Evolutionary conservation across 176 grass and related monocot genomes (phyloP).

Genomic region (Melocanna baccifera): DNA sequence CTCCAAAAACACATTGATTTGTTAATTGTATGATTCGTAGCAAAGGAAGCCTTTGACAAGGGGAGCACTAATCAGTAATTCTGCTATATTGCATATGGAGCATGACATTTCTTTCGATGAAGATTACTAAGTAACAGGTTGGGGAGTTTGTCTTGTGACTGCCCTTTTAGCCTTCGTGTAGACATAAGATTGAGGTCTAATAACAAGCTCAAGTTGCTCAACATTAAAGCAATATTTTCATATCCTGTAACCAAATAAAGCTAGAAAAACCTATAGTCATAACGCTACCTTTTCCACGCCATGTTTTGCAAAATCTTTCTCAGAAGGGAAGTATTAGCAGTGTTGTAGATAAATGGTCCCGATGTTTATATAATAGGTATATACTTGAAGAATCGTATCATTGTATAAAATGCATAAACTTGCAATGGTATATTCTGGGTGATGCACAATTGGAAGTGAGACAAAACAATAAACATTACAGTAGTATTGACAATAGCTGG

Average conservation of each 20-base stretch:
- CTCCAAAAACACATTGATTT: constrained; percentile 13
- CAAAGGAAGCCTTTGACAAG: constrained; percentile 1
- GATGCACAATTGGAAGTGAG: background rate
- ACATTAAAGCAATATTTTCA: background rate
- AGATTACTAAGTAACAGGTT: background rate
- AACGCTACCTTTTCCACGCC: background rate
- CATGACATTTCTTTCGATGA: background rate
- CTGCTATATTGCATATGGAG: background rate
- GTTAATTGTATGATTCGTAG: background rate
- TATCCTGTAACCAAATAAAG: background rate
- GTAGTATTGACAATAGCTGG: constrained; percentile 5
- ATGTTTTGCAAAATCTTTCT: background rate
- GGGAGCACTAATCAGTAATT: background rate
- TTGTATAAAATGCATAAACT: background rate
- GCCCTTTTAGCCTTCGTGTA: background rate
- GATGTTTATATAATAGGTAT: background rate
- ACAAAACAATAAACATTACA: background rate
- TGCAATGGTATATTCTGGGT: background rate
- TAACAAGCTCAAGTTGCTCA: background rate
- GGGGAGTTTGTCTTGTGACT: background rate
- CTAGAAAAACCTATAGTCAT: background rate
- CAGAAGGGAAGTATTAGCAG: background rate
- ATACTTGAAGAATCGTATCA: background rate
- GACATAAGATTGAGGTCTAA: background rate
- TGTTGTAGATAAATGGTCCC: background rate